These are phyloP conservation scores for Imleria badia DNA, from an alignment of 768 basidiomycete species.

Conservation along the genomic window DNA sequence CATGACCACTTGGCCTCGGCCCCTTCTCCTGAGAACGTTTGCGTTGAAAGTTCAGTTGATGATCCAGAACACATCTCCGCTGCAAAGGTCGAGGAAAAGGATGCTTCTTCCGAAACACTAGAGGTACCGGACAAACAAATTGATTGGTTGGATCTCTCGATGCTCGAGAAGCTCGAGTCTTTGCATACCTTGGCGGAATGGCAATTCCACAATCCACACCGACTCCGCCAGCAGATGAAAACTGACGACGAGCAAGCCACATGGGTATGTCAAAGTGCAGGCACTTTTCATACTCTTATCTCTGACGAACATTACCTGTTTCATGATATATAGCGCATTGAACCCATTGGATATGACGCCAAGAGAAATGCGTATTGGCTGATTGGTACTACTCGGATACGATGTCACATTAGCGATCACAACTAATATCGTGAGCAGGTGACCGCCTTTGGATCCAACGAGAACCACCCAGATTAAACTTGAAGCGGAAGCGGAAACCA, in stretches of 20 bases:
- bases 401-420: not conserved
- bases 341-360: constrained; percentile 82
- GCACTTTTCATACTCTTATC: not conserved
- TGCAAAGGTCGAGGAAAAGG: constrained; percentile 26
- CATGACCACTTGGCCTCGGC: not conserved
- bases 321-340: constrained; percentile 58
- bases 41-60: not conserved
- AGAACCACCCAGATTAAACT: constrained; percentile 47
- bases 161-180: constrained; percentile 72
- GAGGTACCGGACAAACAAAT: constrained; percentile 42
- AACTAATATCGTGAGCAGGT: constrained; percentile 39
- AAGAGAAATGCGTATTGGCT: constrained; percentile 83
- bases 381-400: constrained; percentile 58
- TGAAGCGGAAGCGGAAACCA: constrained; percentile 44
- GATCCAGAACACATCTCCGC: not conserved
- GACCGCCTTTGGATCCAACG: constrained; percentile 89
- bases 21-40: constrained; percentile 5
- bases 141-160: constrained; percentile 71
- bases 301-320: not conserved
- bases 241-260: constrained; percentile 72
- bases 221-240: constrained; percentile 71
- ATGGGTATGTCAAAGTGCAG: constrained; percentile 57
- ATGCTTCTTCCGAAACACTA: constrained; percentile 11
- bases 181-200: constrained; percentile 76
- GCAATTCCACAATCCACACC: constrained; percentile 80